These are phyloP conservation scores for Polytrichum commune DNA, from an alignment of 225 moss, liverwort and hornwort genomes.

Conservation along the genomic window DNA sequence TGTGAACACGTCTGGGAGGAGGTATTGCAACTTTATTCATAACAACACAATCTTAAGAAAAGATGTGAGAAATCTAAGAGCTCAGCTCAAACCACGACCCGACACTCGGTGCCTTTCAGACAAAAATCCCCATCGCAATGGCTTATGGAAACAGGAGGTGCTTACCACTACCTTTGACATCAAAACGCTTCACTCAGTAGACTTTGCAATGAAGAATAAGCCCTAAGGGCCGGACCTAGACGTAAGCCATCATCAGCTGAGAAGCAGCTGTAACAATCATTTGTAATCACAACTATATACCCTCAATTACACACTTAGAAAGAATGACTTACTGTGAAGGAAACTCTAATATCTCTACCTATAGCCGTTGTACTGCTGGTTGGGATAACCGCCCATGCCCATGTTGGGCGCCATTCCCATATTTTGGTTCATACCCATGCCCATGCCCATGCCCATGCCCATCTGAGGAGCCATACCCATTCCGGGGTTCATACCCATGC, in stretches of 20 bases:
- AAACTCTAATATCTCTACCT: constrained; percentile 49
- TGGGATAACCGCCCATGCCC: constrained; percentile 74
- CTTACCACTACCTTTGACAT: constrained; percentile 36
- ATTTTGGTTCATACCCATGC: constrained; percentile 23
- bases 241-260: constrained; percentile 28
- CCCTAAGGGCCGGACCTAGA: constrained; percentile 19
- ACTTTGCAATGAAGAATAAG: constrained; percentile 44
- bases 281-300: constrained; percentile 22
- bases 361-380: constrained; percentile 80
- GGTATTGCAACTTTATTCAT: constrained; percentile 23
- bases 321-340: constrained; percentile 6
- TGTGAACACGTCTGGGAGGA: neutral
- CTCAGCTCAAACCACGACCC: constrained; percentile 29
- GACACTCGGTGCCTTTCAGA: constrained; percentile 27
- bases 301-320: constrained; percentile 20
- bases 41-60: constrained; percentile 44
- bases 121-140: constrained; percentile 51
- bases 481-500: constrained; percentile 57
- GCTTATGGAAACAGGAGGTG: constrained; percentile 41
- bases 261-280: constrained; percentile 50
- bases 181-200: constrained; percentile 27
- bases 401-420: constrained; percentile 54
- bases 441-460: constrained; percentile 71
- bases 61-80: constrained; percentile 25
- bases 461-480: constrained; percentile 34